Percentiles rank a stretch among this genome's conserved stretches.
phyloP scores from a whole-genome alignment of 148 eudicot genomes.

The Rhododendron williamsianum region DNA sequence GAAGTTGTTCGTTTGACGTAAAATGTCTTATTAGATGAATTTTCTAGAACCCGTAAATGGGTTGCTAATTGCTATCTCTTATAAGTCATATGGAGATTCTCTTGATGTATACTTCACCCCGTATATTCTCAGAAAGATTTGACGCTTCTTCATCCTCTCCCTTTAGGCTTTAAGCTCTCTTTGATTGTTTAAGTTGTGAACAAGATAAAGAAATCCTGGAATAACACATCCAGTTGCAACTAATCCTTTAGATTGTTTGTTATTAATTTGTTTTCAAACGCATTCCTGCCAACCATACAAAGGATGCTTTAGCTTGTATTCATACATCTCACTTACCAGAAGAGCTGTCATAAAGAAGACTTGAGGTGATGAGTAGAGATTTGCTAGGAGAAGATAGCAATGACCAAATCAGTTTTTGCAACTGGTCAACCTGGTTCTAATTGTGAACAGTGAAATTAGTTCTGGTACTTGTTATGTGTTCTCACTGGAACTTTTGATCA shows the following conservation, averaged over 20 bases:
- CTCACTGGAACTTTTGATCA: background rate
- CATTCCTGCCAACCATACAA: background rate
- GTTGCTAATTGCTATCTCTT: background rate
- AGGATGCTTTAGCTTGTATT: background rate
- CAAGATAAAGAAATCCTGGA: background rate
- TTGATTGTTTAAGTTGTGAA: background rate
- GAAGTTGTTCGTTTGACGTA: background rate
- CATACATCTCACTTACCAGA: background rate
- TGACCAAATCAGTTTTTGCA: background rate
- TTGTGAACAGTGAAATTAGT: background rate
- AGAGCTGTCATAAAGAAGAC: background rate
- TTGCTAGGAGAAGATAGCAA: conserved; percentile 1
- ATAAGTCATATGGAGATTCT: background rate
- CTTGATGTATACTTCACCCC: background rate
- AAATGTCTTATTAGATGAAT: background rate
- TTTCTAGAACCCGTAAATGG: background rate
- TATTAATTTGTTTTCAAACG: background rate
- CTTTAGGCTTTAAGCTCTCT: background rate
- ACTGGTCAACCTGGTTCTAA: background rate
- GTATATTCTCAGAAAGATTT: background rate
- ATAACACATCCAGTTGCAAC: no score
- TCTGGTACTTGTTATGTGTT: conserved; percentile 2
- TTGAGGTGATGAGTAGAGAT: background rate
- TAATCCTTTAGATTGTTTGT: background rate
- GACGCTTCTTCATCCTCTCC: background rate